Conservation (phyloP, 495 filamentous ascomycete genomes). For the Penicillium waksmanii region DNA sequence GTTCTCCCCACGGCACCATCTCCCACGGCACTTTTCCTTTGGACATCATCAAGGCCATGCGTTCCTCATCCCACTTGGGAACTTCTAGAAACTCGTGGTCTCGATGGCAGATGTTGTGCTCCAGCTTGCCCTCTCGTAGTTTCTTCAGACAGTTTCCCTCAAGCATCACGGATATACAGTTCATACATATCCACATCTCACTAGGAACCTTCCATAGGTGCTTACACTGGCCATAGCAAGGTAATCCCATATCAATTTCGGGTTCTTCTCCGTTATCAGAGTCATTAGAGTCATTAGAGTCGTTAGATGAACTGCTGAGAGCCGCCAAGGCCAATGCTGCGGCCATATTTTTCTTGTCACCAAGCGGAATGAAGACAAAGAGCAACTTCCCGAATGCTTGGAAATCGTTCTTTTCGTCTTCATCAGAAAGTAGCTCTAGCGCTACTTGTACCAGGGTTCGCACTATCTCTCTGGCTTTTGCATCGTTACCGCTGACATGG, state of each 20-base stretch:
- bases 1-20: constrained; percentile 7
- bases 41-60: neutral
- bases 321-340: constrained; percentile 7
- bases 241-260: too few species aligned
- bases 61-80: constrained; percentile 7
- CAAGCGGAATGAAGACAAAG: constrained; percentile 7
- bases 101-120: neutral
- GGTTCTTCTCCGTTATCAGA: too few species aligned
- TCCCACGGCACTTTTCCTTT: too few species aligned
- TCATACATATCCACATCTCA: constrained; percentile 16
- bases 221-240: neutral
- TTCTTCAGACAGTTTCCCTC: neutral
- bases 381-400: constrained; percentile 6
- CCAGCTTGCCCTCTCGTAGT: neutral
- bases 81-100: constrained; percentile 1
- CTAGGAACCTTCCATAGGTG: constrained; percentile 1
- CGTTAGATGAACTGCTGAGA: too few species aligned
- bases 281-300: too few species aligned
- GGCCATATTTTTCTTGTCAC: constrained; percentile 5
- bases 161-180: constrained; percentile 8
- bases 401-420: constrained; percentile 8
- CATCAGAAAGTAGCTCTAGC: constrained; percentile 13
- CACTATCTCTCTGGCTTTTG: neutral
- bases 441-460: constrained; percentile 7
- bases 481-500: neutral